Evolutionary conservation across 768 basidiomycete species (phyloP), one percentile per base, ranked within the genome.

Genomic region (Kwoniella dejecticola): DNA sequence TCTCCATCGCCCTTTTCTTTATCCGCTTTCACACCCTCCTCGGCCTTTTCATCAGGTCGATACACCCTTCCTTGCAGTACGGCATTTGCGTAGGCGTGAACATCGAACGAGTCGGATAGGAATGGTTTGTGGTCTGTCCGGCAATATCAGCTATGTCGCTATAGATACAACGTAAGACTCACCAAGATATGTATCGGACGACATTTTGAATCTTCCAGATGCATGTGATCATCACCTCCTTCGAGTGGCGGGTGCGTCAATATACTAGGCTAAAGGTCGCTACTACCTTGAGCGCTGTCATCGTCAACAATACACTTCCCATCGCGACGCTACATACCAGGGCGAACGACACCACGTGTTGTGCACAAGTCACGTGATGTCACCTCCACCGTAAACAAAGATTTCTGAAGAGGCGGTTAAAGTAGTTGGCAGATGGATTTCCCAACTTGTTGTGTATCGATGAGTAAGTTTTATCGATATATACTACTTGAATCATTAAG

Each of bases 61-160:
- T 94, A 91, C 0, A 86, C 75, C 67, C 92, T 88, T 24, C 90
- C 89, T 4, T 92, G 88, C 23, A 97, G 83, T 55, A 95, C 84
- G 15, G 90, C 87, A 77, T 93, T 93, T 2, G 94, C 94, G 76
- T 94, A 96, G 41, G 89, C 88, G 72, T 90, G 89, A 15, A 90
- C 83, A 75, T 95, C 88, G 77, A 97, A 98, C 31, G 86, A 83
- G 1, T 85, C 77, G 41, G 80, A 83, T 27, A 89, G 82, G 72
- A 96, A 97, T 46, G 87, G 83, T 15, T 86, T 75, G 72, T 92
- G 89, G 66, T 92, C 91, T 87, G 62, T 10, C 12, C 10, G 19
- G 17, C 11, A 19, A 4, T 10, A 27, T 59, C 21, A 59, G 46
- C 48, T 13, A 30, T 44, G 54, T 41, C 0, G 12, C 19, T 15